Conservation (phyloP, 768 basidiomycete genomes). For the Lactarius hengduanensis region DNA sequence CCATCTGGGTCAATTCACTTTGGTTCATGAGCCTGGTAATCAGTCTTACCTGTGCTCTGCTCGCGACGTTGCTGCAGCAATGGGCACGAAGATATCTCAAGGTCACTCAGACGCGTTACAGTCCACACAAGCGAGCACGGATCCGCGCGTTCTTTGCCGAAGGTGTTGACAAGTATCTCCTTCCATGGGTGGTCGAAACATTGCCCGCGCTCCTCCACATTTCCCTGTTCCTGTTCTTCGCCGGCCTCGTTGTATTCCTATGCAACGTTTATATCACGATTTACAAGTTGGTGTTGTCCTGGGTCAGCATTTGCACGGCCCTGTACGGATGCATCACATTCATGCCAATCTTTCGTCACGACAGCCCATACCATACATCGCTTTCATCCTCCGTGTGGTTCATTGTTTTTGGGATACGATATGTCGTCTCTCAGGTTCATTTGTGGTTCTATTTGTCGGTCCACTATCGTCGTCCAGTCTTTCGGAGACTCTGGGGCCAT, state of each 20-base stretch:
- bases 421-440: too few relatives aligned
- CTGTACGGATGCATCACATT: background rate
- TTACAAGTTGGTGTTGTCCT: background rate
- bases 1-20: background rate
- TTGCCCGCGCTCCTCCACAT: background rate
- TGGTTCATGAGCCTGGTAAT: background rate
- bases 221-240: background rate
- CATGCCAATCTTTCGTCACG: background rate
- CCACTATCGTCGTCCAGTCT: background rate
- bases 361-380: background rate
- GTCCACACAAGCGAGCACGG: too few relatives aligned
- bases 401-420: background rate
- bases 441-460: background rate
- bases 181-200: background rate
- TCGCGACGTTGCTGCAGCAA: too few relatives aligned
- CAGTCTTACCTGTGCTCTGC: background rate
- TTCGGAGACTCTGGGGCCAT: background rate
- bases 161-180: background rate
- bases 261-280: background rate
- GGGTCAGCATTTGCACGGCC: background rate
- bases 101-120: too few relatives aligned
- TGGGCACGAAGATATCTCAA: too few relatives aligned
- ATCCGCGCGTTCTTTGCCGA: too few relatives aligned
- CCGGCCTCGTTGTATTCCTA: background rate
- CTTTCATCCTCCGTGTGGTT: too few relatives aligned